Conservation (phyloP, 306 rosid genomes). For the Glycine latifolia region DNA sequence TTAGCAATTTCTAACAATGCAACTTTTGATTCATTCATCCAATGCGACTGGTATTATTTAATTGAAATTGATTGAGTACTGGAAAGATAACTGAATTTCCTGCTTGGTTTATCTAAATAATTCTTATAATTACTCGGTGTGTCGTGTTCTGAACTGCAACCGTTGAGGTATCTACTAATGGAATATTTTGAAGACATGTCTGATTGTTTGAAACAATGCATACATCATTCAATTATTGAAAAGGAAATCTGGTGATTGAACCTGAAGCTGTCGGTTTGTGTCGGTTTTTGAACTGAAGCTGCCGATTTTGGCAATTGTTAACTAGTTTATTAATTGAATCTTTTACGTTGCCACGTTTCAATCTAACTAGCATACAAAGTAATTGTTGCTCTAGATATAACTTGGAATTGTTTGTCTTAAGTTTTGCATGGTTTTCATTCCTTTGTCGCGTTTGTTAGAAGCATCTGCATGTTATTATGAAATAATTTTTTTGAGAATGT, state of each 20-base stretch:
- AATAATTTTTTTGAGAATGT: not conserved
- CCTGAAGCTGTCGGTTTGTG: not conserved
- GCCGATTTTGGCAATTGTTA: constrained; percentile 6
- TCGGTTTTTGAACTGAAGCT: constrained; percentile 25
- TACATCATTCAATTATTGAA: constrained; percentile 15
- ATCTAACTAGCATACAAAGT: too few species aligned
- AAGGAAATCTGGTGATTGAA: constrained; percentile 12
- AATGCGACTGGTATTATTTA: not conserved
- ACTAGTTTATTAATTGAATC: not conserved
- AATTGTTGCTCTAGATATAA: constrained; percentile 9
- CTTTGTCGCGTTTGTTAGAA: constrained; percentile 4
- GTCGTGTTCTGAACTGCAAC: constrained; percentile 23
- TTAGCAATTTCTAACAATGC: constrained; percentile 12
- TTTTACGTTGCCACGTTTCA: too few species aligned
- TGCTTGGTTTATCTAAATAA: not conserved
- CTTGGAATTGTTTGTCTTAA: not conserved
- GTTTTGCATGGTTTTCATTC: constrained; percentile 6
- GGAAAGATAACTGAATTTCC: constrained; percentile 8
- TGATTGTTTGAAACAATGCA: not conserved
- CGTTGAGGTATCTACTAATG: constrained; percentile 7
- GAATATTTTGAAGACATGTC: constrained; percentile 5
- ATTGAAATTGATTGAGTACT: constrained; percentile 10
- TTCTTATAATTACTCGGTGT: constrained; percentile 2
- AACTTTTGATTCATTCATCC: not conserved
- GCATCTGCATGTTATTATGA: not conserved